These are phyloP conservation scores for Barbatosphaeria neglecta DNA, from an alignment of 495 filamentous ascomycete species.

Conservation along the genomic window DNA sequence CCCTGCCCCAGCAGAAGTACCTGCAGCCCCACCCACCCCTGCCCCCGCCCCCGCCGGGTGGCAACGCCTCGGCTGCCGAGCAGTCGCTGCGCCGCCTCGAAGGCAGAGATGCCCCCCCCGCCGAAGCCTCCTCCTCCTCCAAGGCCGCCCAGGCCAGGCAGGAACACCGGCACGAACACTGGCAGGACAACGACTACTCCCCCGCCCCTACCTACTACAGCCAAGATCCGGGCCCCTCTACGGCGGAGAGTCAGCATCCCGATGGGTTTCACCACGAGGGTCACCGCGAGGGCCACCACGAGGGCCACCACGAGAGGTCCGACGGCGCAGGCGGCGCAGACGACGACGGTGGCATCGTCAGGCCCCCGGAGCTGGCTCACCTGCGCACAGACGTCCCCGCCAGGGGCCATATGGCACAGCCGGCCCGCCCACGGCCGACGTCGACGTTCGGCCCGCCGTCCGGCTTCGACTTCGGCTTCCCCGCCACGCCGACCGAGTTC, in stretches of 20 bases:
- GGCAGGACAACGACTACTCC: too few relatives aligned
- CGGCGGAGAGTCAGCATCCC: too few relatives aligned
- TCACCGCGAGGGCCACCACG: too few relatives aligned
- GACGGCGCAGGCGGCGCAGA: conserved; percentile 11
- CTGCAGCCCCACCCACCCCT: conserved; percentile 37
- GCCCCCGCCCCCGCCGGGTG: conserved; percentile 30
- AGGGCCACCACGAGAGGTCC: conserved; percentile 17
- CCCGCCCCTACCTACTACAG: too few relatives aligned
- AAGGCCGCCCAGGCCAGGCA: too few relatives aligned
- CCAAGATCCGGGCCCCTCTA: too few relatives aligned
- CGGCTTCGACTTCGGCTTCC: conserved; percentile 66
- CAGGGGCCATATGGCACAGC: conserved; percentile 10
- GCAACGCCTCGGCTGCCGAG: conserved; percentile 23
- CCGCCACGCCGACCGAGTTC: conserved; percentile 62
- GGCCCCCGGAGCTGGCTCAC: conserved; percentile 39
- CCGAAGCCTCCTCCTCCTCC: background rate
- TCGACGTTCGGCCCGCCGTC: conserved; percentile 34
- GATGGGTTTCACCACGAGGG: conserved; percentile 14
- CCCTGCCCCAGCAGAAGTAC: conserved; percentile 55
- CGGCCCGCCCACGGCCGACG: conserved; percentile 25
- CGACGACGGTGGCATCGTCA: conserved; percentile 10
- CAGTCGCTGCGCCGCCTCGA: conserved; percentile 32
- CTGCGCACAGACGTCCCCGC: conserved; percentile 29
- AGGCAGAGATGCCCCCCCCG: conserved; percentile 17
- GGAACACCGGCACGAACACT: too few relatives aligned